These are phyloP conservation scores for Mycena kentingensis DNA, from an alignment of 768 basidiomycete genomes.

Conservation along the genomic window DNA sequence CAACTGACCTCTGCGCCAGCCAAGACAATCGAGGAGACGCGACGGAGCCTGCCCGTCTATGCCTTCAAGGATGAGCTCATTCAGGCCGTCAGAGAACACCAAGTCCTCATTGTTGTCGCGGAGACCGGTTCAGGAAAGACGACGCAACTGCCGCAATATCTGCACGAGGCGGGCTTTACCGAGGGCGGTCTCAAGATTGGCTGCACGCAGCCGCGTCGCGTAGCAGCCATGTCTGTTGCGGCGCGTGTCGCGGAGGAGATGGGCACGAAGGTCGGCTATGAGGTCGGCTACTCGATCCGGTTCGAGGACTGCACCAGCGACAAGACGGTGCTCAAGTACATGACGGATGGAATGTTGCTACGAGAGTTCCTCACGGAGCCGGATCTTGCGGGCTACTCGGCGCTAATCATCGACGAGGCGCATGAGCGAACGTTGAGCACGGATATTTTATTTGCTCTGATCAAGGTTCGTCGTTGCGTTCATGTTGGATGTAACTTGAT, in stretches of 20 bases:
- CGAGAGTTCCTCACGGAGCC: slow-evolving; percentile 98
- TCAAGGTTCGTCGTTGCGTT: slow-evolving; percentile 75
- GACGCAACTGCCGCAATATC: slow-evolving; percentile 96
- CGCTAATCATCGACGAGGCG: slow-evolving; percentile 96
- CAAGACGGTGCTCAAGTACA: slow-evolving; percentile 98
- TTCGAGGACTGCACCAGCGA: slow-evolving; percentile 99
- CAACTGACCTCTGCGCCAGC: slow-evolving; percentile 44
- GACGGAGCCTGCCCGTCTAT: slow-evolving; percentile 92
- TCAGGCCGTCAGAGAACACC: slow-evolving; percentile 85
- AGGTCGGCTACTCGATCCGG: slow-evolving; percentile 99
- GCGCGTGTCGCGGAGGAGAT: slow-evolving; percentile 99
- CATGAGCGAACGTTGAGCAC: slow-evolving; percentile 98
- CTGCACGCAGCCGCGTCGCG: slow-evolving; percentile 97
- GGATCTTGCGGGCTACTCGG: slow-evolving; percentile 91
- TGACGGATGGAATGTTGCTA: slow-evolving; percentile 99
- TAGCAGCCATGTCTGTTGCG: slow-evolving; percentile 99
- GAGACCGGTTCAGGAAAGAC: slow-evolving; percentile 99
- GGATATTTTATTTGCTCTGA: slow-evolving; percentile 96
- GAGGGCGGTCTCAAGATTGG: slow-evolving; percentile 85
- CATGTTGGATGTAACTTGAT: slow-evolving; percentile 22
- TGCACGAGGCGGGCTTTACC: slow-evolving; percentile 97
- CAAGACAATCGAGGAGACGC: slow-evolving; percentile 87
- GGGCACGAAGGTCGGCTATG: slow-evolving; percentile 94
- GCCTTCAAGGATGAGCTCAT: slow-evolving; percentile 86
- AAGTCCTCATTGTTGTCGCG: slow-evolving; percentile 95